Percentiles rank a stretch among this genome's conserved stretches.
Conservation (phyloP, 2,329 filamentous ascomycete genomes). For the Apiospora aurea region DNA sequence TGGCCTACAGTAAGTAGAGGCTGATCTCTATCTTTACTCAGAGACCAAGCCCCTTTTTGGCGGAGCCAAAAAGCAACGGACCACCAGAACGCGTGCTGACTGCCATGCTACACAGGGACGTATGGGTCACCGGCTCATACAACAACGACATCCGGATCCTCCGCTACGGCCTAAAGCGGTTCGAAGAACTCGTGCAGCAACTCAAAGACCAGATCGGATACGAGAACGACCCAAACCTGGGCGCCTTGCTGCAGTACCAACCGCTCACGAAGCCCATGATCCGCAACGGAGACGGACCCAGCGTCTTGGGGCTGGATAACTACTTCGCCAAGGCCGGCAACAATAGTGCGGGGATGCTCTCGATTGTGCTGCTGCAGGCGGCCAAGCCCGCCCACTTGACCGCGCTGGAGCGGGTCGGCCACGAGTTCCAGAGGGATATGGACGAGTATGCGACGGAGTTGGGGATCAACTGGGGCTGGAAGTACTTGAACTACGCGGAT, state of each 20-base stretch:
- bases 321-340: slow-evolving; percentile 30
- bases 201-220: neutral
- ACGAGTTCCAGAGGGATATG: slow-evolving; percentile 39
- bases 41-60: neutral
- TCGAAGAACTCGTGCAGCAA: neutral
- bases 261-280: neutral
- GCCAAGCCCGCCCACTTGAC: slow-evolving; percentile 37
- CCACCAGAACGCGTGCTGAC: neutral
- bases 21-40: neutral
- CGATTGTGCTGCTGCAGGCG: slow-evolving; percentile 40
- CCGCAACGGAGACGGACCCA: neutral
- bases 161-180: neutral
- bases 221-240: neutral
- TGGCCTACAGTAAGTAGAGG: neutral
- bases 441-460: slow-evolving; percentile 31
- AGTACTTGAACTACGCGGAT: slow-evolving; percentile 48
- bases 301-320: neutral
- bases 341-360: slow-evolving; percentile 37
- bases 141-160: neutral
- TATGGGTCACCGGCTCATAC: neutral
- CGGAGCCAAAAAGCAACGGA: neutral
- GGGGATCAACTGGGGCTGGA: slow-evolving; percentile 37
- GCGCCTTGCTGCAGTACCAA: neutral
- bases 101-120: neutral
- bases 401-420: slow-evolving; percentile 41